Base-by-base conservation (phyloP, 164 flowering plant species). In the Aristolochia contorta region DNA sequence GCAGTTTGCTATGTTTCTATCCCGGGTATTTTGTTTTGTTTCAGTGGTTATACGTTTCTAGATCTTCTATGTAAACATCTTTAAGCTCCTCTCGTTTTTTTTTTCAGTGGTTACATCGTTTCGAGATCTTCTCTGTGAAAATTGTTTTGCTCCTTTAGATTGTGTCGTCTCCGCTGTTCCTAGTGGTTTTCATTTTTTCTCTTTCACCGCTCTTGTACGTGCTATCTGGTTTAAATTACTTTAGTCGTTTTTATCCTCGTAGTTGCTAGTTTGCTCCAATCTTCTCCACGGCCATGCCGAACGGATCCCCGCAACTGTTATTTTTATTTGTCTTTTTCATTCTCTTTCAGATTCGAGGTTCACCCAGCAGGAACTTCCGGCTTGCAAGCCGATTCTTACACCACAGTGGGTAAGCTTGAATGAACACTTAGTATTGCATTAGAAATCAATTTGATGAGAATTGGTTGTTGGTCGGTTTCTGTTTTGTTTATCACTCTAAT, bases 341-440 rank as follows among this genome's bases (percentile, higher is more conserved):
- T 18, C 24, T 19, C 56, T 41, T 73, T 66, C 86, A 89, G 96
- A 89, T 78, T 91, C 97, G 9, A 85, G 64, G 78, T 93, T 93
- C 77, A 87, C 98, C 3, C 97, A 93, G 56, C 98, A 93, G 69
- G 96, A 88, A 63, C 98, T 93, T 77, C 97, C 97, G 43, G 96
- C 98, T 66, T 93, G 98, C 82, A 93, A 93, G 73, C 98, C 98
- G 13, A 86, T 93, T 64, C 91, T 93, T 13, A 93, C 97, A 54
- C 96, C 98, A 51, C 63, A 76, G 77, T 90, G 97, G 96, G 96
- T 90, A 73, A 68, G 21, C 47, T 27, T 25, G 15, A 16, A 19
- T 63, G 22, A 6, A 56, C 3, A 37, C 43, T 53, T 21, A 16
- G 52, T 55, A 14, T 47, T 53, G 12, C 30, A 16, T 43, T 53